Percentiles rank a stretch among this genome's conserved stretches.
Conservation (phyloP, 1,284 basidiomycete genomes). For the Somion occarium region DNA sequence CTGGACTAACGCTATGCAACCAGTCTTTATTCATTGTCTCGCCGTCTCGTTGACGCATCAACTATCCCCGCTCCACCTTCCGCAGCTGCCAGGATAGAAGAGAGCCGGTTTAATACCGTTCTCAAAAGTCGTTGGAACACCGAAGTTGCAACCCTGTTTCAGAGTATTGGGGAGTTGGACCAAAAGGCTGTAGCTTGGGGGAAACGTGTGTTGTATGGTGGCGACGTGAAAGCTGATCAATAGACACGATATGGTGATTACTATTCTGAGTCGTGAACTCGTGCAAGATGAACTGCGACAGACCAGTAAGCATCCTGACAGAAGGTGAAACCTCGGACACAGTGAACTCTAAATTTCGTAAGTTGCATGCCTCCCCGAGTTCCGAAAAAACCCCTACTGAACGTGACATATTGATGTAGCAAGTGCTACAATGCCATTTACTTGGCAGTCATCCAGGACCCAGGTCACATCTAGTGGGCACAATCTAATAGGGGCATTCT, state of each 20-base stretch:
- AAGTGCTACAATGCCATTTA: no score
- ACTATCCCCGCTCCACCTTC: constrained; percentile 18
- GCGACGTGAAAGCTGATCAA: constrained; percentile 2
- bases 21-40: constrained; percentile 25
- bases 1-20: no score
- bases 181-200: constrained; percentile 21
- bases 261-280: neutral
- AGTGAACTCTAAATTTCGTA: no score
- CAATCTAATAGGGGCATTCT: no score
- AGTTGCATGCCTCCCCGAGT: no score
- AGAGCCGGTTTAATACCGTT: constrained; percentile 21
- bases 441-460: no score
- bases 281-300: neutral
- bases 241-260: neutral
- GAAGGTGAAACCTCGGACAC: no score
- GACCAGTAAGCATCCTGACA: no score
- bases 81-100: constrained; percentile 23
- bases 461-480: no score
- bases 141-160: constrained; percentile 24
- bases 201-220: constrained; percentile 22
- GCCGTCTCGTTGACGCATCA: constrained; percentile 21
- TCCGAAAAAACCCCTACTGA: no score
- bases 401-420: no score
- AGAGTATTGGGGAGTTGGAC: constrained; percentile 18
- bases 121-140: constrained; percentile 27